Evolutionary conservation across 805 yeast genomes (phyloP).

Genomic region (Saturnispora kantuleensis): DNA sequence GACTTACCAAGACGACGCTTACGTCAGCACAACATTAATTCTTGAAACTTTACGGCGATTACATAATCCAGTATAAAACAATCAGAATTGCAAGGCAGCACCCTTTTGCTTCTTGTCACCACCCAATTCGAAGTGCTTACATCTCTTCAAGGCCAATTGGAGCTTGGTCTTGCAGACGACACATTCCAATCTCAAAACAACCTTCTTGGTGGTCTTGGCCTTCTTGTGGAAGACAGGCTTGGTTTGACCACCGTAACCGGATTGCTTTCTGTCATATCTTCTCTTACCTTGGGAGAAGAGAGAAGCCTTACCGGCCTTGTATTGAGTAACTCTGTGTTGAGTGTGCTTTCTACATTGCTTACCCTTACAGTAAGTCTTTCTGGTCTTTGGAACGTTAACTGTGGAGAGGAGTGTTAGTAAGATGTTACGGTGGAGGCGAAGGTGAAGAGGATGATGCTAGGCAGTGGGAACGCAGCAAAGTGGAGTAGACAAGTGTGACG

Average conservation of each 20-base stretch:
- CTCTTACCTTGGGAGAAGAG: conserved; percentile 99
- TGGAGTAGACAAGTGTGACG: too few relatives aligned
- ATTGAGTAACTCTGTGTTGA: conserved; percentile 99
- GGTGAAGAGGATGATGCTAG: too few relatives aligned
- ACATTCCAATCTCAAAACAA: conserved; percentile 98
- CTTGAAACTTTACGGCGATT: not conserved
- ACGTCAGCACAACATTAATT: not conserved
- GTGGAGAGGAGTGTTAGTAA: conserved; percentile 17
- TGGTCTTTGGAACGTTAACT: conserved; percentile 99
- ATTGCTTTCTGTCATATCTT: conserved; percentile 99
- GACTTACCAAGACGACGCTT: not conserved
- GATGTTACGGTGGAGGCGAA: not conserved
- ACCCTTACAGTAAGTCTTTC: conserved; percentile 99
- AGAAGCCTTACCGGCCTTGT: conserved; percentile 99
- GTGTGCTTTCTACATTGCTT: conserved; percentile 99
- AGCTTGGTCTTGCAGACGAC: conserved; percentile 97
- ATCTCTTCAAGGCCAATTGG: conserved; percentile 96
- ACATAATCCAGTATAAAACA: conserved; percentile 10
- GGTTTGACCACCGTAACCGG: conserved; percentile 99
- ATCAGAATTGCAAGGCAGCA: conserved; percentile 98
- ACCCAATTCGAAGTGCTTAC: conserved; percentile 99
- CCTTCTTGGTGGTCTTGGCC: conserved; percentile 99
- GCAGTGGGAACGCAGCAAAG: too few relatives aligned
- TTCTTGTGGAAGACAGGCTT: conserved; percentile 99
- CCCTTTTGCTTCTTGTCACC: conserved; percentile 99